Evolutionary conservation across 1,284 basidiomycete species (phyloP).

Genomic region (Trametes versicolor): DNA sequence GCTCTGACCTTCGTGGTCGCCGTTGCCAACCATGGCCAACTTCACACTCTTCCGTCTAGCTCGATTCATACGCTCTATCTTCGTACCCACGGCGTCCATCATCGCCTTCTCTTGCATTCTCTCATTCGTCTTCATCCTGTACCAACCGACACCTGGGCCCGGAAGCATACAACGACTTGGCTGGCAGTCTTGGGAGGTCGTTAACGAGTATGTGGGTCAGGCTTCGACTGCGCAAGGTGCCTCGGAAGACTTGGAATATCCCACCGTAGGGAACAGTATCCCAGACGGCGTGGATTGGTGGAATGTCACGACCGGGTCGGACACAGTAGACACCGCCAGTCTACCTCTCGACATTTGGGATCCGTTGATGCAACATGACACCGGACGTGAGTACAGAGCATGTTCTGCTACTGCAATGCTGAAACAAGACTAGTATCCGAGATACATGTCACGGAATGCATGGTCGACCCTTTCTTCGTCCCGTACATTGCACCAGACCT

Average conservation of each 20-base stretch:
- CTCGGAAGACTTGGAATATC: conserved; percentile 14
- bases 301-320: conserved; percentile 59
- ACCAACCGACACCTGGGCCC: conserved; percentile 78
- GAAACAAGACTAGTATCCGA: conserved; percentile 70
- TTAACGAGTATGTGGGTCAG: conserved; percentile 45
- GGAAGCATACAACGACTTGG: conserved; percentile 79
- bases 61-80: conserved; percentile 57
- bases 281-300: conserved; percentile 71
- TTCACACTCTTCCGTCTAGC: conserved; percentile 47
- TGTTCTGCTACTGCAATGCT: background rate
- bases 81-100: conserved; percentile 67
- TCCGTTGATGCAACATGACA: conserved; percentile 83
- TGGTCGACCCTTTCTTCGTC: conserved; percentile 66
- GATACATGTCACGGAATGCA: conserved; percentile 77
- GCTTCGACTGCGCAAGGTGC: background rate
- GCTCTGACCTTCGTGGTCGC: background rate
- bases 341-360: conserved; percentile 86
- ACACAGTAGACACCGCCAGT: conserved; percentile 57
- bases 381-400: conserved; percentile 55
- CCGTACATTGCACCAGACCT: conserved; percentile 48
- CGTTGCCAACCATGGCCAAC: conserved; percentile 35
- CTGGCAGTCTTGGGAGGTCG: conserved; percentile 90
- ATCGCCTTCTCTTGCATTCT: conserved; percentile 76
- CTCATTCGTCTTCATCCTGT: conserved; percentile 78
- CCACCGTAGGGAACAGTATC: conserved; percentile 14